These are phyloP conservation scores for Ophiocordyceps australis DNA, from an alignment of 2,329 filamentous ascomycete genomes.

Conservation along the genomic window DNA sequence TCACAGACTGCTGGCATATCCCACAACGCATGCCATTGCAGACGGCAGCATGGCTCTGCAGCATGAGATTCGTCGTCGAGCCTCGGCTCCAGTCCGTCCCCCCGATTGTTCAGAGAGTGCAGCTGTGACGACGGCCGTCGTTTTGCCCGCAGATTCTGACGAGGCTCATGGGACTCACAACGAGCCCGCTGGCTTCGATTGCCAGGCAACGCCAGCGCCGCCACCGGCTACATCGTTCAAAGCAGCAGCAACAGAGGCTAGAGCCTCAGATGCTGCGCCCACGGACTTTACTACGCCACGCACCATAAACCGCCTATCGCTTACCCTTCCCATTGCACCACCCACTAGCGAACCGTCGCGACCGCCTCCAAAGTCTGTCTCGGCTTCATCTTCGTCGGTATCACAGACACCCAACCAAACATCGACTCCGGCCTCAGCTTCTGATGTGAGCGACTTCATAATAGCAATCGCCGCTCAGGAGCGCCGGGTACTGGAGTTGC, in stretches of 20 bases:
- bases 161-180: not conserved
- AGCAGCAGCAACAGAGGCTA: conserved; percentile 1
- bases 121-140: conserved; percentile 8
- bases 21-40: too few species aligned
- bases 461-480: conserved; percentile 87
- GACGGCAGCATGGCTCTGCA: conserved; percentile 10
- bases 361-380: conserved; percentile 28
- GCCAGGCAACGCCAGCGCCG: conserved; percentile 2
- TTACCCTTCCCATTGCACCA: conserved; percentile 41
- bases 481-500: conserved; percentile 72
- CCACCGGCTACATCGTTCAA: too few species aligned
- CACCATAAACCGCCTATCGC: conserved; percentile 37
- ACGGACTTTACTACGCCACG: conserved; percentile 32
- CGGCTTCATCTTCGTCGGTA: conserved; percentile 18
- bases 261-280: conserved; percentile 16
- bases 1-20: conserved; percentile 7
- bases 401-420: conserved; percentile 32
- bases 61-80: conserved; percentile 20
- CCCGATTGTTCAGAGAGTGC: conserved; percentile 8
- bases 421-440: conserved; percentile 21
- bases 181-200: too few species aligned
- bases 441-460: conserved; percentile 52
- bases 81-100: conserved; percentile 17
- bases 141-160: conserved; percentile 3
- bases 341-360: conserved; percentile 33